Percentiles rank a stretch among this genome's conserved stretches.
Evolutionary conservation across 306 rosid species (phyloP).

Genomic region (Prinsepia uniflora): DNA sequence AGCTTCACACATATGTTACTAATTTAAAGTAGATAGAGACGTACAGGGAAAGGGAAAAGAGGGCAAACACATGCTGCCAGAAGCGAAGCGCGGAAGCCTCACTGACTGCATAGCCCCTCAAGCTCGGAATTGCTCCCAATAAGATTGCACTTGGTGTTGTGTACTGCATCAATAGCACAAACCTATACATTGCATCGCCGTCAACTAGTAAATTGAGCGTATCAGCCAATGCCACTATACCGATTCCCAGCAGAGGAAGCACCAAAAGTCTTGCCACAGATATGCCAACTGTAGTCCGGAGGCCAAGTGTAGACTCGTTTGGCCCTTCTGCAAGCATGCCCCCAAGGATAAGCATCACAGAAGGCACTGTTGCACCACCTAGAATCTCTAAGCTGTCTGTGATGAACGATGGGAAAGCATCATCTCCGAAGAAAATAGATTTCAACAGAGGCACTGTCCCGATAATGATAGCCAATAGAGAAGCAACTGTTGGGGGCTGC

Average conservation of each 20-base stretch:
- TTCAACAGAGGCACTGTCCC: constrained; percentile 72
- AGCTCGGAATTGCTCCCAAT: constrained; percentile 82
- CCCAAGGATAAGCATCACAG: constrained; percentile 85
- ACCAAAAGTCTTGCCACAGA: constrained; percentile 68
- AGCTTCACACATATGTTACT: constrained; percentile 34
- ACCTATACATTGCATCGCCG: constrained; percentile 57
- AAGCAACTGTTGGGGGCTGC: constrained; percentile 89
- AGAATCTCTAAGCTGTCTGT: constrained; percentile 72
- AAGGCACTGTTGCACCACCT: constrained; percentile 77
- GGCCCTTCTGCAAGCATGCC: constrained; percentile 97
- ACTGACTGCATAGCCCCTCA: constrained; percentile 85
- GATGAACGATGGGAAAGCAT: constrained; percentile 64
- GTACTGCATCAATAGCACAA: constrained; percentile 79
- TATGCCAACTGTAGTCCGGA: constrained; percentile 65
- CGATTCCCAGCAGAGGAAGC: constrained; percentile 81
- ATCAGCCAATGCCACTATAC: constrained; percentile 52
- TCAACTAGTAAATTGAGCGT: constrained; percentile 52
- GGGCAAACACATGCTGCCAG: constrained; percentile 88
- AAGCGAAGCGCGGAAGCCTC: constrained; percentile 87
- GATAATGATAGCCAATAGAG: constrained; percentile 68
- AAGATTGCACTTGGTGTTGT: constrained; percentile 85
- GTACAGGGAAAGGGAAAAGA: constrained; percentile 70
- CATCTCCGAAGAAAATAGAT: constrained; percentile 55
- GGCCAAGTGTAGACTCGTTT: constrained; percentile 66
- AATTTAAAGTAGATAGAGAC: constrained; percentile 64